Conservation (phyloP, 75 land plant genomes). For the Ceratopteris richardii region DNA sequence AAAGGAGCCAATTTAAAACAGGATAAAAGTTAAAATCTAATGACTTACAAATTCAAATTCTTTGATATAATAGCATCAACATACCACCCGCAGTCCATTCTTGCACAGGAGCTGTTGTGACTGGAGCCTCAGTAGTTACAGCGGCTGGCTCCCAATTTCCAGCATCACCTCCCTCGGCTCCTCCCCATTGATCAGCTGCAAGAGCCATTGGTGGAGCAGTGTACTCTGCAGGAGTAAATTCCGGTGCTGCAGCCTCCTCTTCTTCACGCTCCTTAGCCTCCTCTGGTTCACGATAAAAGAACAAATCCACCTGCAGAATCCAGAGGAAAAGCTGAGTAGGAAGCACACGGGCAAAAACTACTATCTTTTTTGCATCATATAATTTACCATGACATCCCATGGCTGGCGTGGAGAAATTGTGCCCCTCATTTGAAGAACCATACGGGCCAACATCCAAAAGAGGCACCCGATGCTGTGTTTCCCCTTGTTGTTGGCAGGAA, state of each 20-base stretch:
- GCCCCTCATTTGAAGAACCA: conserved; percentile 75
- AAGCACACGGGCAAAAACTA: not conserved
- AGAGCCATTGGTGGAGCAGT: conserved; percentile 12
- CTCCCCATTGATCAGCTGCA: conserved; percentile 9
- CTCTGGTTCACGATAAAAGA: conserved; percentile 58
- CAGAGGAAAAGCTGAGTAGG: not conserved
- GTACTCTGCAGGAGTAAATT: conserved; percentile 17
- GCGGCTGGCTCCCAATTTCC: not conserved
- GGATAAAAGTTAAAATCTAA: not conserved
- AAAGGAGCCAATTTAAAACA: conserved; percentile 3
- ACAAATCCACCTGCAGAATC: conserved; percentile 46
- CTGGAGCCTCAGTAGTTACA: not conserved
- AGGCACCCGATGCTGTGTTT: conserved; percentile 75
- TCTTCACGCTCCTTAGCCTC: conserved; percentile 60
- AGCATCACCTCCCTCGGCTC: conserved; percentile 12
- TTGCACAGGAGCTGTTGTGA: conserved; percentile 11
- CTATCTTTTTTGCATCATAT: no score
- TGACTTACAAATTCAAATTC: not conserved
- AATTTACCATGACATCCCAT: conserved; percentile 78
- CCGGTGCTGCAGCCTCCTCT: conserved; percentile 31
- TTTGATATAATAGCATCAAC: not conserved
- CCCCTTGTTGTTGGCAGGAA: conserved; percentile 81
- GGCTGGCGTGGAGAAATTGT: conserved; percentile 47
- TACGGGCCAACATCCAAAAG: conserved; percentile 68
- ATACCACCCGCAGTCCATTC: conserved; percentile 17